Base-by-base conservation (phyloP, 1,284 basidiomycete species). In the Trichosporon ovoides region DNA sequence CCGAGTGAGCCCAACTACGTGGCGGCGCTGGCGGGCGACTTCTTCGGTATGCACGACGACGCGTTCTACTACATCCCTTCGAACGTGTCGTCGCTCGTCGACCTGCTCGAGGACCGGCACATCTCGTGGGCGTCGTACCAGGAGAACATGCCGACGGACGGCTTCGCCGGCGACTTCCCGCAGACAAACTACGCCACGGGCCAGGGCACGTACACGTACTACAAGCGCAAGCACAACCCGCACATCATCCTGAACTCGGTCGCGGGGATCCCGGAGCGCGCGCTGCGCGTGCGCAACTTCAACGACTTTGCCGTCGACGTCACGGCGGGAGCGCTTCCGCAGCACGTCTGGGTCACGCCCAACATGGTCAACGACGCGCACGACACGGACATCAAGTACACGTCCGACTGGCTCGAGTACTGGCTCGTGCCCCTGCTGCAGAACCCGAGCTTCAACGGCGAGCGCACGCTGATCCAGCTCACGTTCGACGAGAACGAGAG, bases 271-370 rank as follows among this genome's bases (percentile, higher is more conserved):
- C 61, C 79, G 0, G 66, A 73, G 0, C 82, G 84, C 33, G 77
- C 79, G 7, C 61, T 73, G 10, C 79, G 81, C n/a, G 80, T 84
- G 56, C 81, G 85, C 52, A 87, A 85, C 75, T 87, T 86, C 46
- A 66, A 61, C 62, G 63, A 64, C 59, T 69, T 69, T 61, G 67
- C 71, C 18, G 73, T 83, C 14, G 76, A 78, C 55, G 55, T 75
- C 38, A 80, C 79, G 51, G 81, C 81, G 28, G 71, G 80, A 50
- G 77, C 77, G 3, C 69, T 87, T 24, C 82, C 85, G 9, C 84
- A 85, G 65, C 86, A 83, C 83, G 69, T 76, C 31, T 87, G 83
- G 67, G 74, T 87, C 55, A 86, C 86, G 0, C 86, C 86, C n/a
- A 86, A 86, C 72, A 69, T 84, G 53, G 79, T 80, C 31, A 77